Evolutionary conservation across 305 asterid genomes (phyloP).

Genomic region (Rubia occidens): DNA sequence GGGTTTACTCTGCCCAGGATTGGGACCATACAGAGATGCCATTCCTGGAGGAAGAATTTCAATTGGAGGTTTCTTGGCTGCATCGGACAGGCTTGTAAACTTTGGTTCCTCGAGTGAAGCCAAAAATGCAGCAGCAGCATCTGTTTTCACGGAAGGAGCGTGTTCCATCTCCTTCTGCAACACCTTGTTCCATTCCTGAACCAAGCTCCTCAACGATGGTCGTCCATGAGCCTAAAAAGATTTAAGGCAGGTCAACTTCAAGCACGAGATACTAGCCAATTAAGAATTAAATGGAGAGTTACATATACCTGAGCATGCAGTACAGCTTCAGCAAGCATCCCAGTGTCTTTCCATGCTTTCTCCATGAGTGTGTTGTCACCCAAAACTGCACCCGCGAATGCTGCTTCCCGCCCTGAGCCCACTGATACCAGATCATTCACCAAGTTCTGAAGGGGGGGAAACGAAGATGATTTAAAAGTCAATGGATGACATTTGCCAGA

Average conservation of each 20-base stretch:
- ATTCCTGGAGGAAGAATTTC: constrained; percentile 92
- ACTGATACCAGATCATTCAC: constrained; percentile 76
- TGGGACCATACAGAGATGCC: constrained; percentile 86
- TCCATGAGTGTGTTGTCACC: constrained; percentile 95
- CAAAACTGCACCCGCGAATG: constrained; percentile 91
- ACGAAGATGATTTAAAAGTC: background rate
- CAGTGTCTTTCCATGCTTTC: constrained; percentile 94
- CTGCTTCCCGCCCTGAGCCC: constrained; percentile 91
- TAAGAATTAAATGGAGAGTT: background rate
- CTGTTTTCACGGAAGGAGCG: constrained; percentile 56
- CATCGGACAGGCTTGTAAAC: constrained; percentile 81
- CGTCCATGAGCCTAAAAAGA: constrained; percentile 81
- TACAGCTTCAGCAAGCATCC: constrained; percentile 98
- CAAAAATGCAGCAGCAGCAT: constrained; percentile 86
- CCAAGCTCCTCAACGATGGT: constrained; percentile 71
- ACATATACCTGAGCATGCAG: constrained; percentile 84
- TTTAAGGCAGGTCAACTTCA: constrained; percentile 16
- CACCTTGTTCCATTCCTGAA: constrained; percentile 82
- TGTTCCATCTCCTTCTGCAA: constrained; percentile 83
- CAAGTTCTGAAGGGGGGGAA: constrained; percentile 50
- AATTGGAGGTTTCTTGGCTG: constrained; percentile 88
- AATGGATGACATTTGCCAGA: background rate
- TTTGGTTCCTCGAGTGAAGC: constrained; percentile 94
- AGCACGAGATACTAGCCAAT: background rate
- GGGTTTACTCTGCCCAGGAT: constrained; percentile 60